Base-by-base conservation (phyloP, 345 rosid species). In the Microcos paniculata region DNA sequence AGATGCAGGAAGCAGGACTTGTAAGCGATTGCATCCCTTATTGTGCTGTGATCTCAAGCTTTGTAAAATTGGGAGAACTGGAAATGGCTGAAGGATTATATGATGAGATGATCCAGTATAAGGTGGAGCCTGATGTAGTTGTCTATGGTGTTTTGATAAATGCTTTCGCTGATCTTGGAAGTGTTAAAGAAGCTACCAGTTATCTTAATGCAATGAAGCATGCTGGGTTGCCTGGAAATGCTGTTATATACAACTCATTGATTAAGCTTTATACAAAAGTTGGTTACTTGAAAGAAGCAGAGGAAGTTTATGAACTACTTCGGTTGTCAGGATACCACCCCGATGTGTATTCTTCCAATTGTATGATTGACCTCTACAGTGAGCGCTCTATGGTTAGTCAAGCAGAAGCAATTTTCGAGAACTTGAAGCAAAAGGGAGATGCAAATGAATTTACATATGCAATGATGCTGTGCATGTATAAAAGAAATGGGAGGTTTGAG, bases 381-480 rank as follows among this genome's bases (percentile, higher is more conserved):
- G 88, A 90, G 76, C 84, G 87, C 65, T 85, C 92, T 40, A 89
- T 90, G 96, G 90, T 90, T 73, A 82, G 79, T 77, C 87, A 87
- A 83, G 94, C 92, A 0, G 88, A 88, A 82, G 84, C 76, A n/a
- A 77, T 91, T 62, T 93, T 96, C 61, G 73, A 85, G 46, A 74
- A 77, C 75, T 72, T 96, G 90, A 93, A 90, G 83, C 82, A 66
- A 75, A 85, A 80, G 45, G 78, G 91, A 77, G 87, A 84, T 51
- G 94, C 96, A 28, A 95, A 93, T 76, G 96, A 96, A 81, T 95
- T 93, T 73, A 80, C 90, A 1, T 90, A 75, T 65, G 92, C 94
- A 9, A 96, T 90, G 98, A 92, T 93, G 93, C 57, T 92, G 73
- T 83, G 96, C 48, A 88, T 93, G 97, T 91, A 93, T 78, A 95